These are phyloP conservation scores for Gomphus bonarii DNA, from an alignment of 1,284 basidiomycete genomes.

Conservation along the genomic window DNA sequence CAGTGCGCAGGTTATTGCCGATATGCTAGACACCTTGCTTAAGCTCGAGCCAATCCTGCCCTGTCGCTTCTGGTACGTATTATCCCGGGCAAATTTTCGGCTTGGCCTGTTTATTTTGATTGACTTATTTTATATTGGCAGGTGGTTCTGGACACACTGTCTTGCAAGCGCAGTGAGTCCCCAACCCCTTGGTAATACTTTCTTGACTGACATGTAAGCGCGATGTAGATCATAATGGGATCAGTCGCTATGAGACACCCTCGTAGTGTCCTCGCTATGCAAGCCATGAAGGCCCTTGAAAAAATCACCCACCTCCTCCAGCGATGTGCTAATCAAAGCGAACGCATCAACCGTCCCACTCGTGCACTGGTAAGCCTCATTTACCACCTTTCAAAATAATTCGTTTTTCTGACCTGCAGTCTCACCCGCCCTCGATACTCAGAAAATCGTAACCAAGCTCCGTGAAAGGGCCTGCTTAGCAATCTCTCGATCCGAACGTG, in stretches of 20 bases:
- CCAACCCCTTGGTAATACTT: not conserved
- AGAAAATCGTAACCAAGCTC: not conserved
- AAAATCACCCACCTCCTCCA: not conserved
- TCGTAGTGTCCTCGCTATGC: not conserved
- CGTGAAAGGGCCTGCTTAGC: not conserved
- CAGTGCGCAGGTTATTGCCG: not conserved
- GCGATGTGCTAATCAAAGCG: not conserved
- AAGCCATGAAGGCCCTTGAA: conserved; percentile 5
- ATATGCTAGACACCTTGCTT: not conserved
- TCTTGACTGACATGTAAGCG: not conserved
- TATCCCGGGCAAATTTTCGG: not conserved
- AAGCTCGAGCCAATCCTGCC: conserved; percentile 4
- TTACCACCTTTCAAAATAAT: not conserved
- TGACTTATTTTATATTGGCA: not conserved
- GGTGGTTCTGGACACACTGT: conserved; percentile 5
- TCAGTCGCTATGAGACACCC: conserved; percentile 7
- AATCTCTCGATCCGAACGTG: not conserved
- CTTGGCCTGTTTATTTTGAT: not conserved
- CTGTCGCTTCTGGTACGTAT: conserved; percentile 1
- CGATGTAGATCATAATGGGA: conserved; percentile 3
- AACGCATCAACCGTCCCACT: not conserved
- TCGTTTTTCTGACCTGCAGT: not conserved
- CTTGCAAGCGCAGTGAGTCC: conserved; percentile 4
- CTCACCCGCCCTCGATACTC: not conserved
- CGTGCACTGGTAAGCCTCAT: not conserved